Conservation (phyloP, 495 filamentous ascomycete genomes). For the Chlorociboria aeruginascens region DNA sequence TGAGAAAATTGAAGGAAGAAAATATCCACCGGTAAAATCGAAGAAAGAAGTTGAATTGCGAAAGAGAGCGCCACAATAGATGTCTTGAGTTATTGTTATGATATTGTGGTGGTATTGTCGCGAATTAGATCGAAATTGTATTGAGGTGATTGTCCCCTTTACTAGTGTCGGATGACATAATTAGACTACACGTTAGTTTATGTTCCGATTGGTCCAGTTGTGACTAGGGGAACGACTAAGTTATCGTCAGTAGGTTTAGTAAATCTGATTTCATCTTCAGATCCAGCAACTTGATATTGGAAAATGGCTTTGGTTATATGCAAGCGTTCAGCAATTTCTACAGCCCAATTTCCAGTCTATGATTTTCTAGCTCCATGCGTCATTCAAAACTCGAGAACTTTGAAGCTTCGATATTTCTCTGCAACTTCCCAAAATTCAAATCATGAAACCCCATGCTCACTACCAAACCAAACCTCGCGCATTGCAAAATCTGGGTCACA, state of each 20-base stretch:
- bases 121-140: too few species aligned
- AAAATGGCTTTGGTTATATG: constrained; percentile 7
- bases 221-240: too few species aligned
- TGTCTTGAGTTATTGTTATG: too few species aligned
- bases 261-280: neutral
- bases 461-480: constrained; percentile 1
- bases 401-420: constrained; percentile 4
- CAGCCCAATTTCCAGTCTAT: constrained; percentile 10
- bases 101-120: too few species aligned
- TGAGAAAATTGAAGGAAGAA: too few species aligned
- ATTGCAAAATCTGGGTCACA: constrained; percentile 1
- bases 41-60: too few species aligned
- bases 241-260: neutral
- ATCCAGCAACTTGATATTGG: neutral
- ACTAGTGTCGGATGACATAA: too few species aligned
- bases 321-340: neutral
- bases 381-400: constrained; percentile 1
- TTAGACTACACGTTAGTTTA: neutral
- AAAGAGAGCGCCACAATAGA: too few species aligned
- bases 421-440: neutral
- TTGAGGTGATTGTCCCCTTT: too few species aligned
- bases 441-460: neutral
- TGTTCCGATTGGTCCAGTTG: neutral
- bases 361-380: constrained; percentile 22
- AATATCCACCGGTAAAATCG: too few species aligned